Percentiles rank a stretch among this genome's conserved stretches.
Conservation (phyloP, 495 filamentous ascomycete species). For the Penicillium pancosmium region DNA sequence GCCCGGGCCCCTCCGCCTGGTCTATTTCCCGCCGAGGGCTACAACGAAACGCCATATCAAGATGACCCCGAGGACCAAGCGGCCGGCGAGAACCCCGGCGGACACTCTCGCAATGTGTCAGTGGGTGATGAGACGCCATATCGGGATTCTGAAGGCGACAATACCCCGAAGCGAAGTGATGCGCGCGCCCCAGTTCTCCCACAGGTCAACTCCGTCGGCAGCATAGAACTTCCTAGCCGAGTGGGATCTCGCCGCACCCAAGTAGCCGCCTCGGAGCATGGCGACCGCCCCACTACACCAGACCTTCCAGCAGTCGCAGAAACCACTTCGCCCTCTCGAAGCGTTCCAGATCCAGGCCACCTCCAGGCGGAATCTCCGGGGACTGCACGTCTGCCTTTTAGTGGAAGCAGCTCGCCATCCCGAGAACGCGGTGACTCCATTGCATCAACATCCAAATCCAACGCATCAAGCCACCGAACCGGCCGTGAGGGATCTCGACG, state of each 20-base stretch:
- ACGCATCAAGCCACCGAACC: constrained; percentile 46
- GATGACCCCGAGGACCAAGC: constrained; percentile 55
- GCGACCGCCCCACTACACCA: constrained; percentile 9
- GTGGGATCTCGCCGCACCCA: constrained; percentile 58
- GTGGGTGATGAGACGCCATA: constrained; percentile 42
- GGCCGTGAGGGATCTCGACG: constrained; percentile 37
- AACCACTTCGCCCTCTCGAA: constrained; percentile 14
- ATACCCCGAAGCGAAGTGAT: constrained; percentile 15
- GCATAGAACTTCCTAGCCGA: constrained; percentile 66
- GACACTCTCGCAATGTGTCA: constrained; percentile 35
- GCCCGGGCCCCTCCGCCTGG: constrained; percentile 61
- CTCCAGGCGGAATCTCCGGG: constrained; percentile 37
- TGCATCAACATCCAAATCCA: constrained; percentile 48
- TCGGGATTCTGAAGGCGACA: constrained; percentile 50
- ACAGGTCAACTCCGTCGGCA: constrained; percentile 61
- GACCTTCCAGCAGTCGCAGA: constrained; percentile 31
- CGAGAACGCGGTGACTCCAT: constrained; percentile 49
- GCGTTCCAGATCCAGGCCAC: constrained; percentile 20
- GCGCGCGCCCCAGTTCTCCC: constrained; percentile 57
- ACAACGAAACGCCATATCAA: constrained; percentile 57
- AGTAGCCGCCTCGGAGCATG: constrained; percentile 34
- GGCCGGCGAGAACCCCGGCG: constrained; percentile 23
- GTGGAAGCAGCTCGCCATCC: constrained; percentile 52
- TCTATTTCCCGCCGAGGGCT: constrained; percentile 41
- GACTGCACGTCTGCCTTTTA: constrained; percentile 62